Evolutionary conservation across 2,329 filamentous ascomycete genomes (phyloP), one percentile per base, ranked within the genome.

Genomic region (Rutstroemia sp.): DNA sequence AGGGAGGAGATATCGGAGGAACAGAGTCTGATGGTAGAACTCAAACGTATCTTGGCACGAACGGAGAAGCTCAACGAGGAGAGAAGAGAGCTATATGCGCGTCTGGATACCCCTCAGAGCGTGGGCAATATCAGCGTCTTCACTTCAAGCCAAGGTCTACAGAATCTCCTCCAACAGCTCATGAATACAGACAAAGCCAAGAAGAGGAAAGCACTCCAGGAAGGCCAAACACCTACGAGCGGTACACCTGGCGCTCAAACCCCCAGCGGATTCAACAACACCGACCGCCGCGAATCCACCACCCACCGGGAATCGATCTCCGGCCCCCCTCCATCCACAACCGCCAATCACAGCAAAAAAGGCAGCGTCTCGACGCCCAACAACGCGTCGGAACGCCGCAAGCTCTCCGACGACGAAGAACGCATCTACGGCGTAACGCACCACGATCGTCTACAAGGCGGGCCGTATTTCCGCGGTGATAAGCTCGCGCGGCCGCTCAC

Each of bases 1-100:
- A 86, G 85, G 61, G 90, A 96, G 61, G 92, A 99, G 72, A 88
- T 92, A 25, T 85, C 89, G 60, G 94, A 99, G 71, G 94, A 99
- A 73, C 88, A 95, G 65, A 87, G 90, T 37, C 75, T 99, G 2
- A 79, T 99, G 18, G 80, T 92, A 58, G 94, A 99, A 69, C 82
- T 99, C 55, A 91, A 95, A 67, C 87, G 94, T 58, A 97, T 99
- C 63, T 82, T 95, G 67, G 86, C 88, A 61, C 85, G 91, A 59
- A 89, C 92, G 62, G 88, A 94, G 63, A 85, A 84, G 57, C 87
- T 97, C 68, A 90, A 95, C 69, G 86, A 90, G 63, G 91, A 96
- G 69, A 87, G 94, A 54, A 84, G 86, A 63, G 92, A 96, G 70
- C 81, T 95, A 46, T 96, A 92, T 73, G 82, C 84, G 61, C 83